Conservation (phyloP, 2,329 filamentous ascomycete species). For the Tolypocladium tropicale region DNA sequence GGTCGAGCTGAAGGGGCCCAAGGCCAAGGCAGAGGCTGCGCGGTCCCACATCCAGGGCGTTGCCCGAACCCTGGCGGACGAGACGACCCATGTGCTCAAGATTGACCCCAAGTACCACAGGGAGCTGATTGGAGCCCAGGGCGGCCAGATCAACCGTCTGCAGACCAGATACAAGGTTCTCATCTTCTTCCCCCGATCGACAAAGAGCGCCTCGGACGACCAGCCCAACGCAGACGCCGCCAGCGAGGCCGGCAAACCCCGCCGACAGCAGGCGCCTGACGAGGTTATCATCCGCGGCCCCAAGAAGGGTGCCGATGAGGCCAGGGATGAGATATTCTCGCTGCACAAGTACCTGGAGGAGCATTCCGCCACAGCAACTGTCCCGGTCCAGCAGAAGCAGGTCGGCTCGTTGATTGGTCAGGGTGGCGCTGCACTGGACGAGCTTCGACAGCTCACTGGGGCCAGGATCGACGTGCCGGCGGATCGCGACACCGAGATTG, state of each 20-base stretch:
- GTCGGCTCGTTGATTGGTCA: slow-evolving; percentile 90
- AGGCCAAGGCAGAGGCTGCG: slow-evolving; percentile 84
- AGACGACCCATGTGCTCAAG: slow-evolving; percentile 77
- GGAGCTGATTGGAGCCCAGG: slow-evolving; percentile 83
- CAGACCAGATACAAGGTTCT: slow-evolving; percentile 89
- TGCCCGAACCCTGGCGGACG: slow-evolving; percentile 78
- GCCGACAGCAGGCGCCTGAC: slow-evolving; percentile 67
- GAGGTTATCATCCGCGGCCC: slow-evolving; percentile 88
- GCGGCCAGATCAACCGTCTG: slow-evolving; percentile 79
- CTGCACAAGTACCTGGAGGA: slow-evolving; percentile 85
- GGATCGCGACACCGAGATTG: slow-evolving; percentile 61
- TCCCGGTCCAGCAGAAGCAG: slow-evolving; percentile 84
- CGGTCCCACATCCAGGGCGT: slow-evolving; percentile 73
- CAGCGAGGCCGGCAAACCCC: slow-evolving; percentile 55
- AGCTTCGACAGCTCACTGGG: slow-evolving; percentile 72
- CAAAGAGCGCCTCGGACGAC: slow-evolving; percentile 57
- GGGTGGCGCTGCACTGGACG: slow-evolving; percentile 83
- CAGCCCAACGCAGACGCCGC: slow-evolving; percentile 57
- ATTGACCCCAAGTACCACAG: slow-evolving; percentile 90
- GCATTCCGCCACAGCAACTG: slow-evolving; percentile 67
- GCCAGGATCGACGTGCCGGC: slow-evolving; percentile 89
- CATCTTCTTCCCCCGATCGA: slow-evolving; percentile 78
- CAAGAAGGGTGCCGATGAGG: slow-evolving; percentile 84
- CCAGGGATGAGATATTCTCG: slow-evolving; percentile 81
- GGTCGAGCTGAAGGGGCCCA: slow-evolving; percentile 90